Evolutionary conservation across 140 eudicot species (phyloP), one percentile per base, ranked within the genome.

Genomic region (Senecio squalidus): DNA sequence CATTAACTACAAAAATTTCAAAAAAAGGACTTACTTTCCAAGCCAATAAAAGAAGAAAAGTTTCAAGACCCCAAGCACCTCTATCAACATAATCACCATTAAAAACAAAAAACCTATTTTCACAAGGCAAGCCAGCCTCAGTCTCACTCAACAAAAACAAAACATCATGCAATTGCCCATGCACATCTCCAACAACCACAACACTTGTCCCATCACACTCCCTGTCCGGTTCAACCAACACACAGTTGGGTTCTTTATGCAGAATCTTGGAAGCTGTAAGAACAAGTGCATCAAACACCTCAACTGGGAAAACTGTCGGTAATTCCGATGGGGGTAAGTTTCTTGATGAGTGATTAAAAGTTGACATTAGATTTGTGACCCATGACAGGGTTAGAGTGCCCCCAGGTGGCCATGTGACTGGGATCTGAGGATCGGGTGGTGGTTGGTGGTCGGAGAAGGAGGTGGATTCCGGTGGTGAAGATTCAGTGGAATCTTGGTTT

Each of bases 31-130:
- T 62, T 78, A 91, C 98, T 91, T 91, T 91, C 98, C 98, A 91
- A 70, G 96, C 92, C 47, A 91, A 51, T 34, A 91, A 40, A 7
- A 84, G 39, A 11, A 91, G 66, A 26, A 83, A 91, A 5, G 95
- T 89, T 63, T 91, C 98, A 59, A 91, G 92, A 0, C 98, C 98
- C 98, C 98, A 91, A 54, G 98, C 98, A 14, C 98, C 98, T 59
- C 98, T 64, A 61, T 91, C 98, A 22, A 91, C 98, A 76, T 91
- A 91, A 84, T 91, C 98, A 11, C 98, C 98, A 74, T 91, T 91
- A 56, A 91, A 91, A 54, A 91, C 98, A 68, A 74, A 91, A 14
- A 84, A 64, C 49, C 92, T 70, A 64, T 91, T 76, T 3, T 86
- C 89, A 46, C 67, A 57, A 7, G 96, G 96, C 49, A 70, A 75